Evolutionary conservation across 2,329 filamentous ascomycete species (phyloP), one percentile per base, ranked within the genome.

Genomic region (Aureobasidium sp.): DNA sequence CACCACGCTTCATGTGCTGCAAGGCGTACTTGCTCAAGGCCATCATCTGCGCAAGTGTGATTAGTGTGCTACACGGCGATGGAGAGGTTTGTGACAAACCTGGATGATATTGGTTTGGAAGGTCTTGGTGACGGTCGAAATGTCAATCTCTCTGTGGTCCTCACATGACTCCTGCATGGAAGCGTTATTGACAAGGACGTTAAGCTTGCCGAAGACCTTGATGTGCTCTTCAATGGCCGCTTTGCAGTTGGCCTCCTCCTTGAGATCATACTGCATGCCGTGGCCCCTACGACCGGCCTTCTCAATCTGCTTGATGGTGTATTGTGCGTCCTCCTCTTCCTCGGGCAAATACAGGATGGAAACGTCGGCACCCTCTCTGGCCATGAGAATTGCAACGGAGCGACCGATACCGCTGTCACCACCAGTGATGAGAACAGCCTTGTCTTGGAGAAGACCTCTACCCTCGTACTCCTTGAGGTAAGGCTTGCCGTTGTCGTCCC

Each of bases 101-200:
- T 80, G 78, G 9, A 84, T 66, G 36, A 85, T 80, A 64, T 85
- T 85, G 64, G 76, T 79, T 48, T 77, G 78, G 75, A 85, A 87
- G 0, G 79, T 81, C 65, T 78, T 80, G 64, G 84, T 80, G 0
- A 85, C 80, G 0, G 77, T 72, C 15, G 81, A 76, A 0, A 86
- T 75, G 67, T 84, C 77, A 32, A 83, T 84, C 1, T 84, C 76
- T 37, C 75, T 73, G 23, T 84, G 78, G 36, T 84, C 76, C 6
- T 77, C 70, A 69, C 77, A 82, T 71, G 80, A 79, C 39, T 80
- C 75, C 70, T 86, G 82, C 70, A 82, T 82, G 0, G 78, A 80
- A 3, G 82, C 83, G 68, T 86, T 85, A 70, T 85, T 85, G 63
- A 85, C 79, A 2, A 86, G 74, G 7, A 85, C 75, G 61, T 77